Base-by-base conservation (phyloP, 345 rosid genomes). In the Syzygium jambos region DNA sequence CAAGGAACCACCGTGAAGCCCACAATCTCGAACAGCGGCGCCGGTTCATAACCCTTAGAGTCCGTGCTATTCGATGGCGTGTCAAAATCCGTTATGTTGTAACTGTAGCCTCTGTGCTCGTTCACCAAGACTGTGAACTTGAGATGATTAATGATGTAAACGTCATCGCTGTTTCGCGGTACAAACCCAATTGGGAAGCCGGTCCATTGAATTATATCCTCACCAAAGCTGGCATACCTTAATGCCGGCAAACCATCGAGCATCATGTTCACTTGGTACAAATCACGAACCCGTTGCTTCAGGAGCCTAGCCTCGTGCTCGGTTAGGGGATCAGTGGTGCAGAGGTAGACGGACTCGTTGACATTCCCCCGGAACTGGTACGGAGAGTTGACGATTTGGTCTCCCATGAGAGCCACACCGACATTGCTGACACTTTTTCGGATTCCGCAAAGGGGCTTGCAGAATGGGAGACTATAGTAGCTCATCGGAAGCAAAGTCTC, bases 401-500 rank as follows among this genome's bases (percentile, higher is more conserved):
- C 86, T 53, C 85, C 90, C 88, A 86, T 86, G 13, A 86, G 73
- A 83, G 56, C 61, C 38, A 29, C 88, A 17, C 90, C 88, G 8
- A 88, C 41, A 55, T 86, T 88, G 11, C 12, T 4, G 43, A 25
- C 3, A 22, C 61, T 15, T 41, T 30, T 4, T 85, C 52, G 68
- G 41, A 88, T 38, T 16, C 90, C 86, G 19, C 15, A 13, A 9
- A 3, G 3, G 14, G 90, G 90, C 77, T 38, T 82, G 86, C 90
- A 88, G 84, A 51, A 88, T 43, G 90, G 99, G 87, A 97, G 95
- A 88, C 94, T 94, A 63, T 97, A 95, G 88, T 93, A 96, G 91
- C 95, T 89, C 89, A 90, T 95, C 2, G 99, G 99, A 91, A 96
- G 96, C 97, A 92, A 93, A 0, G 98, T 95, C 65, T 93, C 95